Percentiles rank a stretch among this genome's conserved stretches.
These are phyloP conservation scores for Suillus luteus DNA, from an alignment of 768 basidiomycete species.

Conservation along the genomic window DNA sequence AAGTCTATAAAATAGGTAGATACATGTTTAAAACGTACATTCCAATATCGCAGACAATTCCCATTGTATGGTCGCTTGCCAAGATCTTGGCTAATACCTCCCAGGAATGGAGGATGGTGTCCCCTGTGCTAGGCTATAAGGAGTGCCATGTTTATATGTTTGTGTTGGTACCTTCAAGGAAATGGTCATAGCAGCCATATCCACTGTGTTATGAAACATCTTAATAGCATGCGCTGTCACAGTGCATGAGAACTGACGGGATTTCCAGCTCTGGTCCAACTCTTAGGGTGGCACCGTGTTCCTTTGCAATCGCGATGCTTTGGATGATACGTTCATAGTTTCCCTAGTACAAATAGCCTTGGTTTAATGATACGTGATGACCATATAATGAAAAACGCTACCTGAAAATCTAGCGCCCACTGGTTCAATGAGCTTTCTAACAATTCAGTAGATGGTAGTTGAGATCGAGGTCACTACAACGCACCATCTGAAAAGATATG, in stretches of 20 bases:
- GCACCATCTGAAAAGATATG: conserved; percentile 27
- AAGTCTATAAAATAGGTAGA: not conserved
- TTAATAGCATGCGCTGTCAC: conserved; percentile 1
- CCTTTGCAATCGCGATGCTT: conserved; percentile 88
- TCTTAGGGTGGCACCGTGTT: conserved; percentile 82
- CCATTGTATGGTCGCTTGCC: conserved; percentile 70
- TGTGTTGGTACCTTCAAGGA: conserved; percentile 75
- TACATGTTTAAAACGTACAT: conserved; percentile 59
- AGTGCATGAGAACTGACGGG: conserved; percentile 52
- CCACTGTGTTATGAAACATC: conserved; percentile 52
- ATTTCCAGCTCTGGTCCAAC: conserved; percentile 98
- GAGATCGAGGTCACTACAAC: conserved; percentile 5
- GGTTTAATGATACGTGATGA: not conserved
- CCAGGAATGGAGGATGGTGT: conserved; percentile 97
- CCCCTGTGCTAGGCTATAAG: conserved; percentile 53
- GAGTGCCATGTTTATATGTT: not conserved
- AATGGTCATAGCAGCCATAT: conserved; percentile 97
- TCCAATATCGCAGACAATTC: conserved; percentile 95
- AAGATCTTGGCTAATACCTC: conserved; percentile 94
- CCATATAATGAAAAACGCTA: conserved; percentile 30
- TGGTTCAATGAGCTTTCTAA: conserved; percentile 83
- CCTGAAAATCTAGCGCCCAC: conserved; percentile 96
- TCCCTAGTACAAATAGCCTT: conserved; percentile 51
- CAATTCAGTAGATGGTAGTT: not conserved
- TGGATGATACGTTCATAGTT: conserved; percentile 89